Evolutionary conservation across 371 early-diverging fungal species (phyloP).

Genomic region (Mortierella polycephala): DNA sequence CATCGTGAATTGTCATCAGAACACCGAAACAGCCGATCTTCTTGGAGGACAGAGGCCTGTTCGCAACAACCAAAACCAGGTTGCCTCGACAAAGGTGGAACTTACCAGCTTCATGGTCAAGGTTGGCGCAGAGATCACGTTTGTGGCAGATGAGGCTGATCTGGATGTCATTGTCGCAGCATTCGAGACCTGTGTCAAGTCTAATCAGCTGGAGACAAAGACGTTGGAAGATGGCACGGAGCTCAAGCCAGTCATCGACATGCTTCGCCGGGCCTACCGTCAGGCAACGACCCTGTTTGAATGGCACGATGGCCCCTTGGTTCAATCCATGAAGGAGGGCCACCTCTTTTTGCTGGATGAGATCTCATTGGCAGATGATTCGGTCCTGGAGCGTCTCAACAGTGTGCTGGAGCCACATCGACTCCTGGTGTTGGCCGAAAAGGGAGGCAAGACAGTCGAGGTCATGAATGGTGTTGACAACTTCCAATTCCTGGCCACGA

Average conservation of each 20-base stretch:
- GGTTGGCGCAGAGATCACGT: slow-evolving; percentile 26
- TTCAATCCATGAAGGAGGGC: slow-evolving; percentile 96
- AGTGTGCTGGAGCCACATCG: slow-evolving; percentile 96
- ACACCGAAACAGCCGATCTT: slow-evolving; percentile 98
- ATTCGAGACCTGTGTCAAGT: slow-evolving; percentile 48
- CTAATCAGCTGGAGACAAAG: slow-evolving; percentile 31
- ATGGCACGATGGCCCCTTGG: slow-evolving; percentile 97
- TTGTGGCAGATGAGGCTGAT: slow-evolving; percentile 45
- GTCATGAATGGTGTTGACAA: slow-evolving; percentile 75
- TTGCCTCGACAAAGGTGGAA: slow-evolving; percentile 57
- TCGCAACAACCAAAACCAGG: slow-evolving; percentile 68
- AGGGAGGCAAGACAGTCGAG: slow-evolving; percentile 79
- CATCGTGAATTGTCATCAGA: slow-evolving; percentile 98
- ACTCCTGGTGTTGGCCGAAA: slow-evolving; percentile 94
- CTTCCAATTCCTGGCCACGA: slow-evolving; percentile 99
- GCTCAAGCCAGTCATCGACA: slow-evolving; percentile 20
- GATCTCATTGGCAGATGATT: slow-evolving; percentile 99
- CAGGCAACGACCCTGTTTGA: slow-evolving; percentile 79
- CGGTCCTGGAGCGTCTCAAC: slow-evolving; percentile 99
- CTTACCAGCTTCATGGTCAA: slow-evolving; percentile 42
- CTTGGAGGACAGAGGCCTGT: slow-evolving; percentile 98
- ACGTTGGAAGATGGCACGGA: slow-evolving; percentile 46
- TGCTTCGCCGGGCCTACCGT: slow-evolving; percentile 47
- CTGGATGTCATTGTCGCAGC: slow-evolving; percentile 41
- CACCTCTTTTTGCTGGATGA: slow-evolving; percentile 98